Evolutionary conservation across 257 asterid species (phyloP), one percentile per base, ranked within the genome.

Genomic region (Plantago major): DNA sequence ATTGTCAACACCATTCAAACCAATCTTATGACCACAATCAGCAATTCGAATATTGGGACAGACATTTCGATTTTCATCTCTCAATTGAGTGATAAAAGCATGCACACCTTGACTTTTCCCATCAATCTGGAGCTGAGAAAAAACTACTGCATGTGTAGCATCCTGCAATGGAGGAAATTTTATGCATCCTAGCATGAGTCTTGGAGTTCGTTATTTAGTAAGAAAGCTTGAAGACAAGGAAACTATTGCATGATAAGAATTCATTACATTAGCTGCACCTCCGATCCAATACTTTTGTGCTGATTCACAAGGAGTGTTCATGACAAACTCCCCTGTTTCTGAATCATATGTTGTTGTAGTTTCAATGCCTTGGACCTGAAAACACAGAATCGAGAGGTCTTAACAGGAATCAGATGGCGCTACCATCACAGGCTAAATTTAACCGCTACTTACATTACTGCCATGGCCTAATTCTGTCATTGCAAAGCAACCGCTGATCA

Each of bases 401-500:
- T 48, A 55, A 53, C 58, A 62, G 9, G 42, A 37, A 53, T 15
- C 30, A 33, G 57, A 48, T 56, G 44, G 62, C 14, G 8, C 48
- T 44, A 38, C 48, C 11, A 10, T 10, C n/a, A 44, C 48, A 44
- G 48, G n/a, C 5, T 3, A 19, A 42, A 47, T 11, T 49, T 13
- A 18, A 57, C 60, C 33, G 54, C 68, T 75, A 62, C 88, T 43
- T 82, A 91, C 98, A 81, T 91, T 91, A 70, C 98, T 91, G 79
- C 98, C 98, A 82, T 91, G 98, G 42, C 98, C 98, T 82, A 88
- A 81, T 78, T 91, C 98, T 44, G 98, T 91, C 96, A 91, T 91
- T 38, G 98, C 73, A 67, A 91, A 91, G 82, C 98, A 88, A 16
- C 96, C 92, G 62, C 81, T 88, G 46, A 88, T 63, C 63, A 53